Percentiles rank a stretch among this genome's conserved stretches.
phyloP scores from a whole-genome alignment of 108 stramenopile species.

The Licmophora abbreviata region DNA sequence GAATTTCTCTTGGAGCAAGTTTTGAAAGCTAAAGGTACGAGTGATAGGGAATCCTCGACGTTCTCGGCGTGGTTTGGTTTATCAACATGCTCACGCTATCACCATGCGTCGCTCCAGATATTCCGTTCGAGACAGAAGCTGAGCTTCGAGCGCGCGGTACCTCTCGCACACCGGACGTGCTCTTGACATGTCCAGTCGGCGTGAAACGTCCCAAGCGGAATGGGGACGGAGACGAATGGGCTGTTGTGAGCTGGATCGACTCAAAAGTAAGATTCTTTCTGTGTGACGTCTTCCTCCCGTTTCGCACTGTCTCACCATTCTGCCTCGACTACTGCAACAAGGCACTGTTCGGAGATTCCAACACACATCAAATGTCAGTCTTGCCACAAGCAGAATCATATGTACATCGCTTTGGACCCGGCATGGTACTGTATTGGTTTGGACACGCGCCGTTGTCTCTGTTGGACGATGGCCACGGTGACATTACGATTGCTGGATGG shows the following conservation, averaged over 20 bases:
- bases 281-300: background rate
- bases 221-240: conserved; percentile 46
- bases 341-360: conserved; percentile 74
- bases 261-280: conserved; percentile 49
- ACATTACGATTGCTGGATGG: conserved; percentile 52
- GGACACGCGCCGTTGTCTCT: conserved; percentile 72
- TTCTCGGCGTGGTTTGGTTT: no score
- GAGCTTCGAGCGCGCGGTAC: conserved; percentile 60
- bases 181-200: conserved; percentile 48
- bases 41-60: no score
- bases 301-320: background rate
- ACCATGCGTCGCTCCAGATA: conserved; percentile 18
- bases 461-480: conserved; percentile 52
- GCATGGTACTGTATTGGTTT: conserved; percentile 79
- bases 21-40: conserved; percentile 46
- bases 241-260: conserved; percentile 80
- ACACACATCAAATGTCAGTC: conserved; percentile 59
- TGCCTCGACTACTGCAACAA: background rate
- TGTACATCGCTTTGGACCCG: conserved; percentile 79
- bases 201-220: conserved; percentile 24
- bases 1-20: conserved; percentile 56
- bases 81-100: no score
- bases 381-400: conserved; percentile 76
- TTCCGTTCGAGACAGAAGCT: conserved; percentile 80
- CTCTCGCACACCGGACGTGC: conserved; percentile 67